Percentiles rank a stretch among this genome's conserved stretches.
These are phyloP conservation scores for Cryptococcus wingfieldii DNA, from an alignment of 1,284 basidiomycete species.

Conservation along the genomic window DNA sequence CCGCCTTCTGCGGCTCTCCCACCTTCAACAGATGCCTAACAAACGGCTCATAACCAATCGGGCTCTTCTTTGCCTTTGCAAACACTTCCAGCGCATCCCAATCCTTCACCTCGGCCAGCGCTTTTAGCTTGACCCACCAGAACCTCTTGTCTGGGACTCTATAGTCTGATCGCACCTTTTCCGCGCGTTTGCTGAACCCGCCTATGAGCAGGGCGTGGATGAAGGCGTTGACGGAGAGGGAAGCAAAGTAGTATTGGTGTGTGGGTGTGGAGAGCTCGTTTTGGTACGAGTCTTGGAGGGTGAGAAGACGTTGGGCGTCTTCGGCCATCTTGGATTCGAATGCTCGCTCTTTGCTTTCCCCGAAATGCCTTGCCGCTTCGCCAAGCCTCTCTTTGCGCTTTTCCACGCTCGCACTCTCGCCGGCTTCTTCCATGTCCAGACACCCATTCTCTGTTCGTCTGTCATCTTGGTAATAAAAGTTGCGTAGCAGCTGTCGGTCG, in stretches of 20 bases:
- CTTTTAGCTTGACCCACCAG: conserved; percentile 85
- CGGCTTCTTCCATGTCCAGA: conserved; percentile 77
- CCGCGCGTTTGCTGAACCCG: conserved; percentile 75
- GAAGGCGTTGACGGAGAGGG: conserved; percentile 76
- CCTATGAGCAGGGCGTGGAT: conserved; percentile 70
- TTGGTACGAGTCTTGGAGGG: conserved; percentile 79
- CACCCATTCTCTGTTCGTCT: conserved; percentile 85
- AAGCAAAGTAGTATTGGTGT: conserved; percentile 69
- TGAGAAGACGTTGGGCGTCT: conserved; percentile 71
- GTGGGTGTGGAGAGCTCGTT: conserved; percentile 61
- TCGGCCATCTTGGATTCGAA: conserved; percentile 96
- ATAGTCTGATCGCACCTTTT: conserved; percentile 78
- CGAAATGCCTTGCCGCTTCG: conserved; percentile 84
- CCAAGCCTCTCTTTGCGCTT: conserved; percentile 69
- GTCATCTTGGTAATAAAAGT: conserved; percentile 99
- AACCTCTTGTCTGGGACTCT: conserved; percentile 85
- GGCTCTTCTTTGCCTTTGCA: conserved; percentile 77
- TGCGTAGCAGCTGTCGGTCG: conserved; percentile 83
- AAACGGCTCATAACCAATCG: conserved; percentile 93
- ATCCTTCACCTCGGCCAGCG: conserved; percentile 69
- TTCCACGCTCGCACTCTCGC: conserved; percentile 60
- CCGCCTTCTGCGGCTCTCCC: conserved; percentile 63
- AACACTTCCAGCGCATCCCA: conserved; percentile 81
- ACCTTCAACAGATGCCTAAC: conserved; percentile 50
- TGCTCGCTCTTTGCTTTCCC: conserved; percentile 81